Base-by-base conservation (phyloP, 108 stramenopile genomes). In the Mediolabrus comicus region DNA sequence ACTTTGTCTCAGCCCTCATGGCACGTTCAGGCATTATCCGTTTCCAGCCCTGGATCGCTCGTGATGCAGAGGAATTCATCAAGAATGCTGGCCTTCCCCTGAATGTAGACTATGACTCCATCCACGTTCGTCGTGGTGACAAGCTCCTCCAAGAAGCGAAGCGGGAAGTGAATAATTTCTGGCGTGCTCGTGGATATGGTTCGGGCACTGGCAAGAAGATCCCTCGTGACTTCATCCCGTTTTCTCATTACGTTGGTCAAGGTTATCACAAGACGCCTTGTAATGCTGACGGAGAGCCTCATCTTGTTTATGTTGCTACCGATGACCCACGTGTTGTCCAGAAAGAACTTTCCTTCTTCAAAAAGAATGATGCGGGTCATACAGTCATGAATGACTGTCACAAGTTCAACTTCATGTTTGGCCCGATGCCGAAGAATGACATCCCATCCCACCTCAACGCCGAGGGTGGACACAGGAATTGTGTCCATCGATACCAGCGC, bases 341-440 rank as follows among this genome's bases (percentile, higher is more conserved):
- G 36, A 51, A 52, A 2, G 76, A 77, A 46, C 61, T 79, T n/a
- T 29, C 56, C 8, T 71, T 80, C 33, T 72, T 93, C 16, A 85
- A 86, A 51, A 86, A 91, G 77, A 91, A 92, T 53, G 71, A 53
- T 26, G 53, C 30, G 5, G 83, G 79, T 0, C 33, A 51, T 12
- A 73, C 63, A 28, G 51, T 75, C 19, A 65, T 55, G 22, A 55
- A 64, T 9, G 63, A 71, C 67, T 92, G 92, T 61, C 84, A 94
- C 14, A 86, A 92, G 36, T 61, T 75, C 34, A 61, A 49, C 30
- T 75, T 75, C 53, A 22, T 75, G 33, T 75, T 75, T 41, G 60
- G 61, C 30, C 58, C 61, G 8, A 51, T 29, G 11, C 16, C 16
- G 4, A 64, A 71, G 13, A 11, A 52, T 14, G 29, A 52, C 14